Percentiles rank a stretch among this genome's conserved stretches.
These are phyloP conservation scores for Candida palmyrensis DNA, from an alignment of 805 yeast species.

Conservation along the genomic window DNA sequence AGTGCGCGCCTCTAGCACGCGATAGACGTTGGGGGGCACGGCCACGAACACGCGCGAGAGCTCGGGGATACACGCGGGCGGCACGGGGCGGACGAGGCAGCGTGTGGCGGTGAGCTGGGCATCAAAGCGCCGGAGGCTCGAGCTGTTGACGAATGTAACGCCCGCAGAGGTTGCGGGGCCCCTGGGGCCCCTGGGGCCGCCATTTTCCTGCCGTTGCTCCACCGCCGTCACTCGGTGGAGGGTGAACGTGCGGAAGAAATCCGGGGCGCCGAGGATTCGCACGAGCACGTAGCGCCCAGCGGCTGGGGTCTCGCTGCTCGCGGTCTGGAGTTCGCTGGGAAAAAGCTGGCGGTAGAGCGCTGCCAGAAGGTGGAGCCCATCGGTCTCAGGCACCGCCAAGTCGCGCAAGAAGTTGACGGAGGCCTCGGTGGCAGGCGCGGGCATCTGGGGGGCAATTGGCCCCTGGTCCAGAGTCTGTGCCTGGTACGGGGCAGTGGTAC, in stretches of 20 bases:
- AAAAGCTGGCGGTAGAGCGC: slow-evolving; percentile 30
- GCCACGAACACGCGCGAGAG: slow-evolving; percentile 42
- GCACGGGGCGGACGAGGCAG: slow-evolving; percentile 33
- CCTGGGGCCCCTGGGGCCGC: slow-evolving; percentile 1
- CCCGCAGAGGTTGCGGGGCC: slow-evolving; percentile 18
- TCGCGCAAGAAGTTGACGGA: slow-evolving; percentile 29
- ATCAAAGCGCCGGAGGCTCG: slow-evolving; percentile 27
- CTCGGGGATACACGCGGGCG: slow-evolving; percentile 25
- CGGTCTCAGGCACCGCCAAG: slow-evolving; percentile 18
- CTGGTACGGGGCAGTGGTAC: no score
- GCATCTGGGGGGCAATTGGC: no score
- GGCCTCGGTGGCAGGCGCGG: slow-evolving; percentile 24
- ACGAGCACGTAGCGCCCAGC: slow-evolving; percentile 26
- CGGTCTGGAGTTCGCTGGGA: slow-evolving; percentile 18
- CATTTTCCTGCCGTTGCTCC: no score
- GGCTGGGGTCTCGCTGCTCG: no score
- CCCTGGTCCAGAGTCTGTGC: no score
- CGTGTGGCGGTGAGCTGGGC: slow-evolving; percentile 38
- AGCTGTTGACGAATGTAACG: slow-evolving; percentile 35
- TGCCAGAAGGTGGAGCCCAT: slow-evolving; percentile 26
- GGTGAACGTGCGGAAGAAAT: slow-evolving; percentile 24
- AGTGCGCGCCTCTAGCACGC: slow-evolving; percentile 27
- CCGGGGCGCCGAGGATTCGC: slow-evolving; percentile 36
- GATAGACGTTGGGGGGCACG: slow-evolving; percentile 40
- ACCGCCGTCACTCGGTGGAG: slow-evolving; percentile 32